phyloP scores from a whole-genome alignment of 2,329 filamentous ascomycete species.

The Fusarium keratoplasticum region DNA sequence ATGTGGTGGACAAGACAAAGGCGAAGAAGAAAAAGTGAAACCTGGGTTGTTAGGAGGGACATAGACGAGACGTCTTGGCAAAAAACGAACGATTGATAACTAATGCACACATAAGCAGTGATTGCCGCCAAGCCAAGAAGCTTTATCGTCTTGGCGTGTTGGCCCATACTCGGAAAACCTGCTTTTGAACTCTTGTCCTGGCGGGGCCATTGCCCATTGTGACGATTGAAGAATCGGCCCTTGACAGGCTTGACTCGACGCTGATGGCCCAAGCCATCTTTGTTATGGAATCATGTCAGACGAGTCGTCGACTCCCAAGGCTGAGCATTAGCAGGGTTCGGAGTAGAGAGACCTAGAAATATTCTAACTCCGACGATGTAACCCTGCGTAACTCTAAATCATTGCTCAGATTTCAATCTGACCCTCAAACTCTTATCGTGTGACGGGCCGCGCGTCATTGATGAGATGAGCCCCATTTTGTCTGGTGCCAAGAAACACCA shows the following conservation, averaged over 20 bases:
- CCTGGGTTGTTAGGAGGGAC: neutral
- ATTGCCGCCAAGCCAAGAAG: neutral
- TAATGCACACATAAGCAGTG: neutral
- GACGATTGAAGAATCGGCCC: neutral
- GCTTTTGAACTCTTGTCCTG: neutral
- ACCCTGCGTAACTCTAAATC: neutral
- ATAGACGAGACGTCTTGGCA: neutral
- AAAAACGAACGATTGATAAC: neutral
- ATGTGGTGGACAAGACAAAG: constrained; percentile 37
- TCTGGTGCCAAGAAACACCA: neutral
- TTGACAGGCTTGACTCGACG: no score
- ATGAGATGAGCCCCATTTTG: neutral
- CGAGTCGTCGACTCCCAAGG: neutral
- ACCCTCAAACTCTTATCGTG: neutral
- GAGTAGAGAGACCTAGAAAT: neutral
- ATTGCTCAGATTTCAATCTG: neutral
- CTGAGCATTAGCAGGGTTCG: neutral
- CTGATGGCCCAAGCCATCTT: neutral
- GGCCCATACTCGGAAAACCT: neutral
- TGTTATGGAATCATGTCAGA: neutral
- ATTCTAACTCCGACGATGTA: neutral
- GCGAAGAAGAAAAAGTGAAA: constrained; percentile 32
- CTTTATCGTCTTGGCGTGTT: neutral
- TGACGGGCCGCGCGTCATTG: constrained; percentile 1
- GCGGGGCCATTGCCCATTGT: neutral